phyloP scores from a whole-genome alignment of 2,329 filamentous ascomycete species.

The Nigrograna mackinnonii region DNA sequence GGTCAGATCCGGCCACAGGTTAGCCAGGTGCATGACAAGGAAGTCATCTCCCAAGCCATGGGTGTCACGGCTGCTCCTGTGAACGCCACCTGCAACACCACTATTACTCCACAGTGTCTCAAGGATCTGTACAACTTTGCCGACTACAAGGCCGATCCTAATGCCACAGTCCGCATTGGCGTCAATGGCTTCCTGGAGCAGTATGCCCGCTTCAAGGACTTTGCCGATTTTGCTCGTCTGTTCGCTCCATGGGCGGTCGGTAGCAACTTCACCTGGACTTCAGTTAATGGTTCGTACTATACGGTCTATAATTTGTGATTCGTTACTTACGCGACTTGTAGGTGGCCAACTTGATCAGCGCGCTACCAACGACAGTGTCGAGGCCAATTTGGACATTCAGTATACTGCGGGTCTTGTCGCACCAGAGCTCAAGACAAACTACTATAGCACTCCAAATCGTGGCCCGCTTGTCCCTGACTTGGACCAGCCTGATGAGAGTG shows the following conservation, averaged over 20 bases:
- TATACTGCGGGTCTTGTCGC: slow-evolving; percentile 51
- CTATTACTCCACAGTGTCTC: slow-evolving; percentile 52
- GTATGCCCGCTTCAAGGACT: slow-evolving; percentile 52
- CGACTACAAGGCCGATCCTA: slow-evolving; percentile 44
- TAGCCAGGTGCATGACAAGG: slow-evolving; percentile 36
- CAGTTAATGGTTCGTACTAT: slow-evolving; percentile 45
- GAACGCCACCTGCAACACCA: slow-evolving; percentile 45
- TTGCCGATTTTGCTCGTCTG: slow-evolving; percentile 43
- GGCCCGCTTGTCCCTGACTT: slow-evolving; percentile 52
- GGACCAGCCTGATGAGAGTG: slow-evolving; percentile 45
- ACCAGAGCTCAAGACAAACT: slow-evolving; percentile 46
- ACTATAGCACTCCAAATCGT: slow-evolving; percentile 53
- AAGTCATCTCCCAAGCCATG: slow-evolving; percentile 8
- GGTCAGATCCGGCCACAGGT: slow-evolving; percentile 52
- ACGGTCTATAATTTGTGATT: background rate
- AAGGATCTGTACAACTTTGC: slow-evolving; percentile 50
- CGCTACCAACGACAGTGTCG: slow-evolving; percentile 44
- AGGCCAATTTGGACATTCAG: slow-evolving; percentile 56
- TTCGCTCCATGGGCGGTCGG: slow-evolving; percentile 45
- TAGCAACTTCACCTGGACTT: slow-evolving; percentile 49
- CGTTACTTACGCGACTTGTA: slow-evolving; percentile 7
- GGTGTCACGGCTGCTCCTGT: slow-evolving; percentile 21
- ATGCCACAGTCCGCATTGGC: slow-evolving; percentile 41
- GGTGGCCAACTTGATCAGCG: slow-evolving; percentile 37
- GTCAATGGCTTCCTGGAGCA: slow-evolving; percentile 54